These are phyloP conservation scores for Globisporangium solare DNA, from an alignment of 352 stramenopile genomes.

Conservation along the genomic window DNA sequence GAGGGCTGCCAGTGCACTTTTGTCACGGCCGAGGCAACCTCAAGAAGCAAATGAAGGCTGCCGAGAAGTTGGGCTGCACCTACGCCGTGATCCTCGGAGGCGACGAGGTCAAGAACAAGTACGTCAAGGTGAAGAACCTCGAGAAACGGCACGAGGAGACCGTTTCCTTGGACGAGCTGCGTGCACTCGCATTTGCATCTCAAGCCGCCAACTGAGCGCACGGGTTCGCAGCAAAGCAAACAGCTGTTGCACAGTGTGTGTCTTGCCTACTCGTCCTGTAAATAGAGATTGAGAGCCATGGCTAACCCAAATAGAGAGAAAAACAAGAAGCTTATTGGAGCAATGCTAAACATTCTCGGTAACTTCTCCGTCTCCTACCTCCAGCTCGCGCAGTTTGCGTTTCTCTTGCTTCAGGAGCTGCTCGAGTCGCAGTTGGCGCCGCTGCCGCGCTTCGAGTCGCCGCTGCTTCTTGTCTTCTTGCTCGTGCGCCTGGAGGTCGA, in stretches of 20 bases:
- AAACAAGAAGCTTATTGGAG: too few species aligned
- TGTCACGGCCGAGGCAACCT: slow-evolving; percentile 73
- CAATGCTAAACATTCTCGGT: background rate
- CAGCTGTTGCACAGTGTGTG: background rate
- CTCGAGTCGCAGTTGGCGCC: slow-evolving; percentile 57
- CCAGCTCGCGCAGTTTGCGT: slow-evolving; percentile 59
- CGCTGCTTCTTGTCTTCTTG: slow-evolving; percentile 55
- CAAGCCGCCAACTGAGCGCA: background rate
- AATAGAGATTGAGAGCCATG: too few species aligned
- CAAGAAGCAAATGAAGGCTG: slow-evolving; percentile 89
- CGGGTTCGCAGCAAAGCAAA: background rate
- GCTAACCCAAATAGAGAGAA: too few species aligned
- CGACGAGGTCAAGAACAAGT: slow-evolving; percentile 53
- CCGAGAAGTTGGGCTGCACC: slow-evolving; percentile 59
- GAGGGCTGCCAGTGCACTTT: slow-evolving; percentile 73
- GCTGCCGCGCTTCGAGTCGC: slow-evolving; percentile 52
- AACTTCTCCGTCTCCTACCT: slow-evolving; percentile 15
- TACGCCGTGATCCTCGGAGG: slow-evolving; percentile 73
- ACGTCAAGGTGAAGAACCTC: slow-evolving; percentile 80
- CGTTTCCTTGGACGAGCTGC: slow-evolving; percentile 30
- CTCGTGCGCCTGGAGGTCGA: slow-evolving; percentile 70
- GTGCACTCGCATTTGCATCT: slow-evolving; percentile 24
- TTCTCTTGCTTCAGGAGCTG: slow-evolving; percentile 67
- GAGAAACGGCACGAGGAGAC: slow-evolving; percentile 44
- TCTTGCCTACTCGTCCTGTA: too few species aligned